Evolutionary conservation across 192 early-diverging fungal genomes (phyloP), one percentile per base, ranked within the genome.

Genomic region (Haplosporangium gracile): DNA sequence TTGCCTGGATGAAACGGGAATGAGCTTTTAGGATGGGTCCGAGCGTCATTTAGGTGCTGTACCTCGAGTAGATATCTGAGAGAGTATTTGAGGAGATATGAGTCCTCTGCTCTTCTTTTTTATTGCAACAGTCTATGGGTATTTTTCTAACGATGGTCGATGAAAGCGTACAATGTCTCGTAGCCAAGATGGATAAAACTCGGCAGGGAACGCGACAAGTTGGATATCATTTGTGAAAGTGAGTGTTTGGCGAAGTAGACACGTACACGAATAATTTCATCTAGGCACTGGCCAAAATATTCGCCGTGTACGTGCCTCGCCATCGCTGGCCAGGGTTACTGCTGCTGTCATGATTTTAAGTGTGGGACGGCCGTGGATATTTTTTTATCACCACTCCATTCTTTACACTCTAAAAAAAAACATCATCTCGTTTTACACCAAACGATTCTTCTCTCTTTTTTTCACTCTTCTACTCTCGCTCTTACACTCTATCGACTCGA

Each of bases 1-100:
- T 26, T 38, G 38, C 10, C 39, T 70, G 39, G 80, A 45, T 72
- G 80, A 76, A 72, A 82, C 53, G 43, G 40, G 80, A 82, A 82
- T 39, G 43, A 32, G 29, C 60, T 29, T 32, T 29, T 29, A 65
- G 60, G 60, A 65, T 65, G 29, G 60, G 60, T 65, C 60, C 60
- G 60, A 65, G 60, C 60, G 60, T 65, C 60, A 65, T 65, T 11
- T 65, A 29, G 60, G 26, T 34, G 60, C 18, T 51, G 49, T 51
- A 51, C 26, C 60, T 65, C 60, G 60, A 65, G 29, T 4, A 26
- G 60, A 29, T 26, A 65, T 65, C 10, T 26, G 26, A 42, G 32
- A 71, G 40, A 42, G 70, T 22, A 71, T 4, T 36, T 40, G 70
- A 71, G 69, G 39, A 40, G n/a, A 42, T 16, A 9, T 20, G 69